Conservation (phyloP, 768 basidiomycete genomes). For the Pisolithus albus region DNA sequence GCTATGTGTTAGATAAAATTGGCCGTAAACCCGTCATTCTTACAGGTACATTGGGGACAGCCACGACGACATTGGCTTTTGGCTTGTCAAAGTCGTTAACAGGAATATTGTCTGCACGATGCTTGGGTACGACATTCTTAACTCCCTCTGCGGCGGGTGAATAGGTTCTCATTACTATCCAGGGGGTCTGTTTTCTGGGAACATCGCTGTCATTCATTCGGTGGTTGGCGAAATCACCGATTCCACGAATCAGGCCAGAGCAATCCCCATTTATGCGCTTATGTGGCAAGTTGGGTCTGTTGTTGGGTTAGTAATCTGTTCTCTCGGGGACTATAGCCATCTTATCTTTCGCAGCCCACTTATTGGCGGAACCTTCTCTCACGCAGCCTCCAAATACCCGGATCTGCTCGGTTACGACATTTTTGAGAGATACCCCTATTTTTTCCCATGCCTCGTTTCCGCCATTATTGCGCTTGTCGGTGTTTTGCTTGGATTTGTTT, state of each 20-base stretch:
- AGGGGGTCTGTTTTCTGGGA: constrained; percentile 63
- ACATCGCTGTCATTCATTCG: constrained; percentile 54
- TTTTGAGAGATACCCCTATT: constrained; percentile 42
- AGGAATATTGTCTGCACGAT: constrained; percentile 44
- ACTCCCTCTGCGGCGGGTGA: background rate
- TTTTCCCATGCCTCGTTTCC: constrained; percentile 47
- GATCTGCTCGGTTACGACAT: constrained; percentile 33
- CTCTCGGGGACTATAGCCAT: background rate
- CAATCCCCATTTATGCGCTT: constrained; percentile 52
- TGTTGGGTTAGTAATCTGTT: constrained; percentile 37
- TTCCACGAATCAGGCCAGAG: constrained; percentile 50
- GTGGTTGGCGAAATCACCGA: constrained; percentile 60
- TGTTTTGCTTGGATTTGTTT: constrained; percentile 35
- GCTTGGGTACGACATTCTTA: constrained; percentile 36
- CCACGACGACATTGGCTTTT: constrained; percentile 43
- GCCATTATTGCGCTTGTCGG: constrained; percentile 35
- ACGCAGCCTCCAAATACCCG: constrained; percentile 43
- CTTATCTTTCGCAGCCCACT: constrained; percentile 34
- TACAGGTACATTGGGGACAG: constrained; percentile 43
- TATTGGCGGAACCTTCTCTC: constrained; percentile 47
- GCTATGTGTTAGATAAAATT: constrained; percentile 37
- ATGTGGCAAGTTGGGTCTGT: constrained; percentile 52
- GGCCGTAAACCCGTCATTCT: constrained; percentile 60
- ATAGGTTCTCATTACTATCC: constrained; percentile 1
- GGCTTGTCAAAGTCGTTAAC: constrained; percentile 49